Evolutionary conservation across 768 basidiomycete species (phyloP).

Genomic region (Tremella fuciformis): DNA sequence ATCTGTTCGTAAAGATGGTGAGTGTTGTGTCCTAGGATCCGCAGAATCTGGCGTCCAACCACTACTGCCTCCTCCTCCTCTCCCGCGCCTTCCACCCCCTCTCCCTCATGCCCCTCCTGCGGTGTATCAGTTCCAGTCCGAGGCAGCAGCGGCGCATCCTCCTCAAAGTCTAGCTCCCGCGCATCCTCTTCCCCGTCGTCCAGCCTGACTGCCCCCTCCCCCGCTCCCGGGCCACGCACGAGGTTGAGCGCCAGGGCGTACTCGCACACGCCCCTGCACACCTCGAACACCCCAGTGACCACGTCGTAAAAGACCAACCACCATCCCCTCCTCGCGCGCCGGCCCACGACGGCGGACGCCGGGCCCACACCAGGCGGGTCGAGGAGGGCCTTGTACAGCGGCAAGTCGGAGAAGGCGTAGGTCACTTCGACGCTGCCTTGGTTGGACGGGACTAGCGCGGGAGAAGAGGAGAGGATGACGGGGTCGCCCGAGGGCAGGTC

Average conservation of each 20-base stretch:
- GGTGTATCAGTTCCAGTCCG: background rate
- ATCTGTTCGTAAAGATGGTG: conserved; percentile 33
- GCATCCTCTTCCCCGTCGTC: conserved; percentile 39
- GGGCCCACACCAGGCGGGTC: conserved; percentile 25
- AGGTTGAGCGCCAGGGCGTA: conserved; percentile 35
- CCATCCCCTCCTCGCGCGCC: conserved; percentile 24
- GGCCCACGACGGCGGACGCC: background rate
- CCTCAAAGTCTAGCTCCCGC: conserved; percentile 15
- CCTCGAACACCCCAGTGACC: conserved; percentile 30
- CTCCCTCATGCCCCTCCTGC: conserved; percentile 4
- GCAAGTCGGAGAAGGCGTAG: conserved; percentile 42
- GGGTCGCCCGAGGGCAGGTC: too few species aligned
- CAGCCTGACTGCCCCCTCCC: conserved; percentile 21
- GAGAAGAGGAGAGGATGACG: conserved; percentile 11
- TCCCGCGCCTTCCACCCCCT: conserved; percentile 16
- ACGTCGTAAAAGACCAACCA: conserved; percentile 42
- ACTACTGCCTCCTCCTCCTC: conserved; percentile 32
- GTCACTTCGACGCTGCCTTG: conserved; percentile 6
- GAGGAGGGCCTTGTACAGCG: conserved; percentile 39
- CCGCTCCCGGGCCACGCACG: background rate
- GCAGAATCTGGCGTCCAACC: conserved; percentile 28
- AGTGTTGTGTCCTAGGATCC: conserved; percentile 36
- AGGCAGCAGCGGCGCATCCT: background rate
- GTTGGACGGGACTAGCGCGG: conserved; percentile 3
- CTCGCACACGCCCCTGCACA: conserved; percentile 49